Base-by-base conservation (phyloP, 1,139 yeast genomes). In the Ogataea hybrid region DNA sequence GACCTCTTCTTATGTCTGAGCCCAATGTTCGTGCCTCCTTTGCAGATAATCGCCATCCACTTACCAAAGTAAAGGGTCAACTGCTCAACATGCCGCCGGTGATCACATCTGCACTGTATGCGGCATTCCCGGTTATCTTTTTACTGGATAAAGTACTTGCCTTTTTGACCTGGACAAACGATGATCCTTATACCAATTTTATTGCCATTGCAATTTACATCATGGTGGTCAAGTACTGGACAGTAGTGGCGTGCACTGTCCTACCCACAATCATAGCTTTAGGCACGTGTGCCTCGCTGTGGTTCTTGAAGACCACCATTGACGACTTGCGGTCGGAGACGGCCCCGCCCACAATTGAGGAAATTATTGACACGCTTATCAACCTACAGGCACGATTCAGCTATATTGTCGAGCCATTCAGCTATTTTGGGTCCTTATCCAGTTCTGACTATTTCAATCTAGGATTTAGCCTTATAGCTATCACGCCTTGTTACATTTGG, bases 141-240 rank as follows among this genome's bases (percentile, higher is more conserved):
- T 53, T 76, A 2, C 32, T 53, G 1, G 81, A 77, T 54, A 62
- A 67, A 34, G 46, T 70, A 6, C 58, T 77, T 22, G 75, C 73
- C 35, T 57, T 73, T 7, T 50, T 75, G 15, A 75, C 81, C 1
- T 77, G 83, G 83, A 76, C 82, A 2, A 74, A 75, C 48, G 72
- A 68, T 2, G 76, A 75, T 43, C 74, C 71, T 5, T 75, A 72
- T 50, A 66, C 68, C 46, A 77, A 76, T 51, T 68, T 74, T 44
- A 55, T 75, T 12, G 37, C 71, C 4, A 63, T 75, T 37, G 69
- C 70, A 4, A 44, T 56, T 0, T 73, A 70, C 50, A 64, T 73
- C 20, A 59, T 68, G 17, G 33, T 70, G 2, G 69, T 75, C n/a
- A 53, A 68, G 56, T 70, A 73, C 52, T 76, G 82, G 81, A 50